These are phyloP conservation scores for Prunella vulgaris DNA, from an alignment of 257 asterid genomes.

Conservation along the genomic window DNA sequence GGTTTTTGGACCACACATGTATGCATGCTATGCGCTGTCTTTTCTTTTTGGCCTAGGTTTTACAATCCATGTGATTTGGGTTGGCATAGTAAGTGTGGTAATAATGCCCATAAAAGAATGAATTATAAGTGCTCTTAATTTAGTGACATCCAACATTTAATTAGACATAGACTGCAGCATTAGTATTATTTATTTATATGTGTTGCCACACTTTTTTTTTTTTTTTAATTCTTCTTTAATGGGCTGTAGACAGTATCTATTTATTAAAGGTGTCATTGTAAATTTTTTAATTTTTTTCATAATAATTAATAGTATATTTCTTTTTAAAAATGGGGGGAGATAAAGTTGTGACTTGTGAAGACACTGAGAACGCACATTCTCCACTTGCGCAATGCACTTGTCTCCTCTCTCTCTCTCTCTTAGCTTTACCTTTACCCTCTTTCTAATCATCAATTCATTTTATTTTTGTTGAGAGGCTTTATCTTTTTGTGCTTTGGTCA, in stretches of 20 bases:
- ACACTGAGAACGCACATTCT: conserved; percentile 31
- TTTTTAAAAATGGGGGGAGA: conserved; percentile 19
- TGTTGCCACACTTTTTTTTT: too few relatives aligned
- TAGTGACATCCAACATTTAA: conserved; percentile 9
- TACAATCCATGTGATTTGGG: conserved; percentile 14
- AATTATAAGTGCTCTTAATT: conserved; percentile 18
- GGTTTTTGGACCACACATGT: conserved; percentile 25
- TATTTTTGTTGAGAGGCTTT: background rate
- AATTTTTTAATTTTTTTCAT: too few relatives aligned
- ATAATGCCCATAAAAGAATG: conserved; percentile 22
- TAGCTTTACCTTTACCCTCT: conserved; percentile 34
- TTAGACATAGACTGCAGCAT: background rate
- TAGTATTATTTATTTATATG: too few relatives aligned
- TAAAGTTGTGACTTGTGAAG: conserved; percentile 23
- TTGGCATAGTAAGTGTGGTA: conserved; percentile 20
- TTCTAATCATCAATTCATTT: conserved; percentile 13
- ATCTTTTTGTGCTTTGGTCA: conserved; percentile 39
- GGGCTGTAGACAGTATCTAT: too few relatives aligned
- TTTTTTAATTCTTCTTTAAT: too few relatives aligned
- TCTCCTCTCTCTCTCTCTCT: conserved; percentile 16
- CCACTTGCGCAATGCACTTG: conserved; percentile 39
- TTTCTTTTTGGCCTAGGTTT: background rate
- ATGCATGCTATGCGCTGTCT: background rate
- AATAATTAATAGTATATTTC: background rate
- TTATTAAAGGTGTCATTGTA: background rate